Conservation (phyloP, 2,329 filamentous ascomycete genomes). For the Fusarium nurragi region DNA sequence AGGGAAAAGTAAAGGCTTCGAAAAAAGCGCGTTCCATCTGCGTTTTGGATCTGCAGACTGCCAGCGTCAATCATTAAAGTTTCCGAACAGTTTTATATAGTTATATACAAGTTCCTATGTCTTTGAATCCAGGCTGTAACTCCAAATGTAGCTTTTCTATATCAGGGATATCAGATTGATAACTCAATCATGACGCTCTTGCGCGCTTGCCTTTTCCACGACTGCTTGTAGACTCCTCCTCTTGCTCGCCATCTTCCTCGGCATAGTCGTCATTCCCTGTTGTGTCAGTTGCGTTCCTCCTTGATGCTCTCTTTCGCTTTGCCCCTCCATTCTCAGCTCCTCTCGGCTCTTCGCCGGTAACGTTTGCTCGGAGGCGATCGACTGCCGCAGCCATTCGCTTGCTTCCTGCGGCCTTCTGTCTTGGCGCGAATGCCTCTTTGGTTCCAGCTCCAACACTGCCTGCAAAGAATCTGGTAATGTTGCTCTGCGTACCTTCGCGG, state of each 20-base stretch:
- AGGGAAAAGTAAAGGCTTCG: neutral
- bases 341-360: conserved; percentile 27
- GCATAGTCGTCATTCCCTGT: conserved; percentile 28
- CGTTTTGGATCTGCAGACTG: no score
- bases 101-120: neutral
- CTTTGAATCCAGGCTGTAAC: neutral
- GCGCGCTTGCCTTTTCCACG: conserved; percentile 33
- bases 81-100: neutral
- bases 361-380: conserved; percentile 65
- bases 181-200: conserved; percentile 28
- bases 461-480: conserved; percentile 92
- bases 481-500: conserved; percentile 90
- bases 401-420: conserved; percentile 71
- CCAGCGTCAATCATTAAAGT: neutral
- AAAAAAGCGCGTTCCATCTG: neutral
- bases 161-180: neutral
- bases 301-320: conserved; percentile 41
- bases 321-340: conserved; percentile 15
- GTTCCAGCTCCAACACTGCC: conserved; percentile 76
- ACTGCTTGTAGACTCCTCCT: conserved; percentile 2
- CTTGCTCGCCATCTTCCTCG: conserved; percentile 27
- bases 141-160: neutral
- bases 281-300: conserved; percentile 25
- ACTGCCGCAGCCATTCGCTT: conserved; percentile 81
- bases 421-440: conserved; percentile 74